A percentile compares a stretch with the other conserved stretches of the same genome.
phyloP scores from a whole-genome alignment of 2,329 filamentous ascomycete genomes.

The Hypoxylon sp. region DNA sequence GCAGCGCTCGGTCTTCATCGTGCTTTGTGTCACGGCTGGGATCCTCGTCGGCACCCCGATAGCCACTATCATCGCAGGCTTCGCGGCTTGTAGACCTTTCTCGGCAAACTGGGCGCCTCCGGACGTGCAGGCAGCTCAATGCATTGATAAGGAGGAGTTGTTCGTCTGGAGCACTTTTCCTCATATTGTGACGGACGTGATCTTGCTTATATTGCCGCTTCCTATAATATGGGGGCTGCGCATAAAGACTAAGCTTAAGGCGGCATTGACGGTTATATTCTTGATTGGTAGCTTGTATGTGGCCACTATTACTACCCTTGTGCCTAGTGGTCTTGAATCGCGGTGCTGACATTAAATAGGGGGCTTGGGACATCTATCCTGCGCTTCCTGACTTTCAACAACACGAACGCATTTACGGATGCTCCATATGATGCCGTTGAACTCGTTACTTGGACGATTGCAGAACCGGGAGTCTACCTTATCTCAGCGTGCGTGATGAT shows the following conservation, averaged over 20 bases:
- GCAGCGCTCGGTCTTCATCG: constrained; percentile 16
- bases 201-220: constrained; percentile 53
- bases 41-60: constrained; percentile 27
- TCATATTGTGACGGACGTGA: constrained; percentile 55
- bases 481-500: constrained; percentile 49
- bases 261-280: constrained; percentile 37
- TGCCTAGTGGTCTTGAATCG: not conserved
- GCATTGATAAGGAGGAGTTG: constrained; percentile 48
- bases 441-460: constrained; percentile 45
- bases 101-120: constrained; percentile 39
- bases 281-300: constrained; percentile 40
- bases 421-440: constrained; percentile 38
- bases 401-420: constrained; percentile 43
- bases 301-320: not conserved
- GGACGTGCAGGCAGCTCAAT: constrained; percentile 31
- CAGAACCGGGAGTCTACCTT: constrained; percentile 48
- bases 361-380: constrained; percentile 51
- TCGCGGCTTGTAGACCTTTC: constrained; percentile 35
- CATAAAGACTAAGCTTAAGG: constrained; percentile 17
- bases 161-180: constrained; percentile 53
- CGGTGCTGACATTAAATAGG: constrained; percentile 29
- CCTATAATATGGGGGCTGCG: constrained; percentile 53
- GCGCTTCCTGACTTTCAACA: constrained; percentile 47
- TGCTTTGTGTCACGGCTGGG: constrained; percentile 22
- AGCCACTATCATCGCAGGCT: constrained; percentile 8